Conservation (phyloP, 495 filamentous ascomycete genomes). For the Tuber melanosporum region DNA sequence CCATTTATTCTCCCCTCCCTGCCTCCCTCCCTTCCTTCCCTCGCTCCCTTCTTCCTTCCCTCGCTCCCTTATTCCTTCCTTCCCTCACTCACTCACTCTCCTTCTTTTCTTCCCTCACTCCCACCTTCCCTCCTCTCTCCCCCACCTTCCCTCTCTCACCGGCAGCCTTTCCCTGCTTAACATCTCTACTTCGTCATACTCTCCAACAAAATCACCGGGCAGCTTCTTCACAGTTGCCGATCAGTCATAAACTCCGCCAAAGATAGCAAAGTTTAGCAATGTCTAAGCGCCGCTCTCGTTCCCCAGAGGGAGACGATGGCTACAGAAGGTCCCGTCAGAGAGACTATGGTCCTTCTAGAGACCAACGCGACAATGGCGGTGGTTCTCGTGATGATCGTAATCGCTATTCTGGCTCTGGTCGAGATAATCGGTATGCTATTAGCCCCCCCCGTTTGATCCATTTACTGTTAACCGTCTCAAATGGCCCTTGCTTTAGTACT, state of each 20-base stretch:
- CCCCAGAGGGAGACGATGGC: conserved; percentile 10
- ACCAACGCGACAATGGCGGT: background rate
- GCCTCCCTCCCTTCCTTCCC: background rate
- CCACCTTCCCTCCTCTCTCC: background rate
- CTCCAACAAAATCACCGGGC: background rate
- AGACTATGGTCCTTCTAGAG: background rate
- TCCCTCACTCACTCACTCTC: background rate
- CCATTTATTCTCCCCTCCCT: background rate
- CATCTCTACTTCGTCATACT: background rate
- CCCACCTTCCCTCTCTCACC: background rate
- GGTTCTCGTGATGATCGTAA: conserved; percentile 8
- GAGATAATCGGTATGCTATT: background rate
- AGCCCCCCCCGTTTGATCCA: background rate
- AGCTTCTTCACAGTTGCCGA: background rate
- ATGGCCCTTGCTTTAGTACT: background rate
- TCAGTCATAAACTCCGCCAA: background rate
- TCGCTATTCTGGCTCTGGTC: conserved; percentile 4
- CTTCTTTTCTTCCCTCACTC: too few species aligned
- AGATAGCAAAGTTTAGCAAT: background rate
- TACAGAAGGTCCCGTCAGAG: background rate
- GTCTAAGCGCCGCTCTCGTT: conserved; percentile 22
- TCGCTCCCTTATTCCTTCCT: too few species aligned
- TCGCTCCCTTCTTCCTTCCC: background rate
- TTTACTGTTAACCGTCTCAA: background rate
- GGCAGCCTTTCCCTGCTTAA: background rate